phyloP scores from a whole-genome alignment of 2,329 filamentous ascomycete species.

The Ascochyta fabae region DNA sequence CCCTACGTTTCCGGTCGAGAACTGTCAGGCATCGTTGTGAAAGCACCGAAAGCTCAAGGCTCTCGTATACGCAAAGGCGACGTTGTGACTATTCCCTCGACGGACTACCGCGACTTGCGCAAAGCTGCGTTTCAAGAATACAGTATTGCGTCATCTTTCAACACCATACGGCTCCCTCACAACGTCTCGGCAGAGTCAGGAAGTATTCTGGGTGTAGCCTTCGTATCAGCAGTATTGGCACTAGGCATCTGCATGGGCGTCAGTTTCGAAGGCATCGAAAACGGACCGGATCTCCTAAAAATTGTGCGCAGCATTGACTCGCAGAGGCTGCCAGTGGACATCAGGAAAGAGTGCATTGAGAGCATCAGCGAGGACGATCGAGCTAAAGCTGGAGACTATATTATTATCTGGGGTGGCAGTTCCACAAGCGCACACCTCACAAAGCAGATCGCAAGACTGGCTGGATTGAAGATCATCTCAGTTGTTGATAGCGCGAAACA shows the following conservation, averaged over 20 bases:
- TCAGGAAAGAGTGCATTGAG: slow-evolving; percentile 67
- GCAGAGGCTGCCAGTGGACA: slow-evolving; percentile 64
- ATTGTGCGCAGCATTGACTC: slow-evolving; percentile 57
- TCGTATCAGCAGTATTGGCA: slow-evolving; percentile 70
- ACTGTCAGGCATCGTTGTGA: slow-evolving; percentile 68
- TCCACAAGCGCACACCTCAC: slow-evolving; percentile 72
- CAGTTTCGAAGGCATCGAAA: slow-evolving; percentile 61
- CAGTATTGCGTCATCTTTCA: slow-evolving; percentile 68
- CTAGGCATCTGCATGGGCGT: slow-evolving; percentile 74
- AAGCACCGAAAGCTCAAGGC: slow-evolving; percentile 45
- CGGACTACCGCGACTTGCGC: slow-evolving; percentile 74
- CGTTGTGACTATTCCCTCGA: slow-evolving; percentile 67
- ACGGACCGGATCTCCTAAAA: slow-evolving; percentile 65
- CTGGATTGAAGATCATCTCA: slow-evolving; percentile 68
- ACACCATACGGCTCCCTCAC: slow-evolving; percentile 67
- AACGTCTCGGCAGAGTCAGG: slow-evolving; percentile 61
- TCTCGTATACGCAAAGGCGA: slow-evolving; percentile 57
- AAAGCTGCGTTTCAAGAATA: slow-evolving; percentile 77
- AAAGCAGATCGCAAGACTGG: slow-evolving; percentile 71
- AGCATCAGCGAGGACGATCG: slow-evolving; percentile 61
- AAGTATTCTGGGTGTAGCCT: slow-evolving; percentile 72
- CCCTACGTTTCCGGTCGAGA: slow-evolving; percentile 75
- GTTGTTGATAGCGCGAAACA: slow-evolving; percentile 73
- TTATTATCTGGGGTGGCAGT: slow-evolving; percentile 76
- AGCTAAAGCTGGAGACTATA: slow-evolving; percentile 68